These are phyloP conservation scores for Thermochaetoides thermophila DNA, from an alignment of 495 filamentous ascomycete genomes.

Conservation along the genomic window DNA sequence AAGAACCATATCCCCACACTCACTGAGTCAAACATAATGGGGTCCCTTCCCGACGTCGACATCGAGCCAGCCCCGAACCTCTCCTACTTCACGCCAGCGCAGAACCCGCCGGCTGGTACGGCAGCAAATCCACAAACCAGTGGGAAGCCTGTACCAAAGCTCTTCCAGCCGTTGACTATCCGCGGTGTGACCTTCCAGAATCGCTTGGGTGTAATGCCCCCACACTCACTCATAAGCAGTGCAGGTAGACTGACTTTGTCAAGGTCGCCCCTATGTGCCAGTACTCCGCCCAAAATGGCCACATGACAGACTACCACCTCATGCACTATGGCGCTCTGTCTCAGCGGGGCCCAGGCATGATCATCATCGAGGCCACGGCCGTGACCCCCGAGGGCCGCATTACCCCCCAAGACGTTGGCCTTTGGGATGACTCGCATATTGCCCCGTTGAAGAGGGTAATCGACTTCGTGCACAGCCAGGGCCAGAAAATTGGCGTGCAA, in stretches of 20 bases:
- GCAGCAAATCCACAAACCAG: slow-evolving; percentile 44
- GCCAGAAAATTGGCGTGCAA: slow-evolving; percentile 60
- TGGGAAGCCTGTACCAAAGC: slow-evolving; percentile 44
- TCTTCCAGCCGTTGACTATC: slow-evolving; percentile 46
- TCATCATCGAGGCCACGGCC: slow-evolving; percentile 60
- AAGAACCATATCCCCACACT: no score
- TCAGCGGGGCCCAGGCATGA: slow-evolving; percentile 49
- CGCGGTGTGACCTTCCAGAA: slow-evolving; percentile 46
- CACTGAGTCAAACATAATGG: not conserved
- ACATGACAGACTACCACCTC: slow-evolving; percentile 19
- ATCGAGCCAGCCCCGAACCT: slow-evolving; percentile 25
- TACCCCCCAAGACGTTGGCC: slow-evolving; percentile 52
- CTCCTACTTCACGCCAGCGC: slow-evolving; percentile 55
- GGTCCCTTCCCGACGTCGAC: not conserved
- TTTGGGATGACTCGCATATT: slow-evolving; percentile 66
- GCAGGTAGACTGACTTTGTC: not conserved
- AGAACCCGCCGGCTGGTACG: slow-evolving; percentile 49
- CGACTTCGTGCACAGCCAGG: slow-evolving; percentile 57
- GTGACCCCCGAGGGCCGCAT: slow-evolving; percentile 63
- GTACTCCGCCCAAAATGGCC: slow-evolving; percentile 43
- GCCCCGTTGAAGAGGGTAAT: slow-evolving; percentile 42
- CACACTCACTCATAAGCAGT: no score
- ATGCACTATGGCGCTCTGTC: slow-evolving; percentile 39
- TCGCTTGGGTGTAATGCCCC: slow-evolving; percentile 36
- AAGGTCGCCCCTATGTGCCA: slow-evolving; percentile 47